phyloP scores from a whole-genome alignment of 257 asterid species.

The Rhazya stricta region DNA sequence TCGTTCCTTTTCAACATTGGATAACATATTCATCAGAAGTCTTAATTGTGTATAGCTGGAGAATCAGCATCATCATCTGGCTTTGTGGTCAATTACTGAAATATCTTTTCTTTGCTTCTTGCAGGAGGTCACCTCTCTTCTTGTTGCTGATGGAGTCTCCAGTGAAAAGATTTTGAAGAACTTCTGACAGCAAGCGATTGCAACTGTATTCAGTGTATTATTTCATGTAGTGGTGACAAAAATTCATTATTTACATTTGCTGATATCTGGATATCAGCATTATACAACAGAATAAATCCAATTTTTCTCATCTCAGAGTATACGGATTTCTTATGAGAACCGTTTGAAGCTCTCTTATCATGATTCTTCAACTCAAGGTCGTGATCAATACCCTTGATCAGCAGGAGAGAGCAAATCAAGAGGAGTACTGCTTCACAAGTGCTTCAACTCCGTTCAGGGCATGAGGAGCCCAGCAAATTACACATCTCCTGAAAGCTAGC shows the following conservation, averaged over 20 bases:
- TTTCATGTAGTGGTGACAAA: not conserved
- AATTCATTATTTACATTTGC: slow-evolving; percentile 29
- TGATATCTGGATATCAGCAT: slow-evolving; percentile 18
- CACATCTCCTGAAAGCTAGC: not conserved
- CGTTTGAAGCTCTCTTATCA: not conserved
- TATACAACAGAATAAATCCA: not conserved
- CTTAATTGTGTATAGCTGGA: not conserved
- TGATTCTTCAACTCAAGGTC: not conserved
- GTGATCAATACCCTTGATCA: not conserved
- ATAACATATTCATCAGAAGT: not conserved
- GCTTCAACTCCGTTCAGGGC: too few relatives aligned
- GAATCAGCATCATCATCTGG: not conserved
- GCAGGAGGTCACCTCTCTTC: slow-evolving; percentile 87
- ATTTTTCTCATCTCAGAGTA: not conserved
- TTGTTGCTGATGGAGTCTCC: slow-evolving; percentile 69
- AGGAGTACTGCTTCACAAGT: not conserved
- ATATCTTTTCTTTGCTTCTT: slow-evolving; percentile 14
- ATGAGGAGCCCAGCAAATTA: not conserved
- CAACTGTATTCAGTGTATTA: slow-evolving; percentile 21
- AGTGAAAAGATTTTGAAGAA: slow-evolving; percentile 67
- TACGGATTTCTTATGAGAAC: too few relatives aligned
- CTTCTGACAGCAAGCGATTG: slow-evolving; percentile 30
- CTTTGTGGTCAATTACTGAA: not conserved
- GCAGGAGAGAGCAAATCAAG: not conserved
- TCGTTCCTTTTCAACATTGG: not conserved